Percentiles rank a stretch among this genome's conserved stretches.
Evolutionary conservation across 768 basidiomycete genomes (phyloP).

Genomic region (Phaffia australis): DNA sequence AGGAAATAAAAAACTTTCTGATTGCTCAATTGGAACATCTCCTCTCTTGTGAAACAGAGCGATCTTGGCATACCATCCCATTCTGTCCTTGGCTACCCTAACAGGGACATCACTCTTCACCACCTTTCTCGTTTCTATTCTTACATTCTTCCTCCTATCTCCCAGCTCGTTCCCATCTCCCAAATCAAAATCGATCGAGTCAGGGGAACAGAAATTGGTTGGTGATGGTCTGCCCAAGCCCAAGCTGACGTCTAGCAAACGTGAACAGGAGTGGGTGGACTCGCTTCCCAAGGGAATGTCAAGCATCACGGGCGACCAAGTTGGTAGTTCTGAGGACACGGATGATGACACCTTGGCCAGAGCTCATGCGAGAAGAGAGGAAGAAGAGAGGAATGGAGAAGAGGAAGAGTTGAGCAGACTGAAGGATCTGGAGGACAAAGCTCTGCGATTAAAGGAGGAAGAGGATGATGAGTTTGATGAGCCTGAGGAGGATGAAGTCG

Average conservation of each 20-base stretch:
- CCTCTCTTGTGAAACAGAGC: not conserved
- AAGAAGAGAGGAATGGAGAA: constrained; percentile 3
- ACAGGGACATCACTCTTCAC: constrained; percentile 12
- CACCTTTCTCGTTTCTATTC: constrained; percentile 6
- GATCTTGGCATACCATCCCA: constrained; percentile 1
- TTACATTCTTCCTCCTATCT: constrained; percentile 11
- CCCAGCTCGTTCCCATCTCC: not conserved
- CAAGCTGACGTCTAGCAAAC: constrained; percentile 11
- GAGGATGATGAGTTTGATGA: constrained; percentile 3
- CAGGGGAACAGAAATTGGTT: not conserved
- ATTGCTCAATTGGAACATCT: not conserved
- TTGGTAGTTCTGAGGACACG: not conserved
- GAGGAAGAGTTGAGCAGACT: constrained; percentile 4
- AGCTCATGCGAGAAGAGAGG: not conserved
- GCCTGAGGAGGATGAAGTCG: constrained; percentile 1
- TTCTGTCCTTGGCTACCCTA: constrained; percentile 10
- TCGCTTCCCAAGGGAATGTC: constrained; percentile 9
- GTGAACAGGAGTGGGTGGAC: constrained; percentile 16
- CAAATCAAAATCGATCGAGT: not conserved
- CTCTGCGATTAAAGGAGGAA: not conserved
- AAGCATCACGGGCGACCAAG: constrained; percentile 9
- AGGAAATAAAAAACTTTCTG: too few relatives aligned
- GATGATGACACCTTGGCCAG: constrained; percentile 1
- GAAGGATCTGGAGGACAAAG: not conserved
- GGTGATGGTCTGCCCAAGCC: too few relatives aligned